Conservation (phyloP, 345 rosid genomes). For the Syzygium aqueum region DNA sequence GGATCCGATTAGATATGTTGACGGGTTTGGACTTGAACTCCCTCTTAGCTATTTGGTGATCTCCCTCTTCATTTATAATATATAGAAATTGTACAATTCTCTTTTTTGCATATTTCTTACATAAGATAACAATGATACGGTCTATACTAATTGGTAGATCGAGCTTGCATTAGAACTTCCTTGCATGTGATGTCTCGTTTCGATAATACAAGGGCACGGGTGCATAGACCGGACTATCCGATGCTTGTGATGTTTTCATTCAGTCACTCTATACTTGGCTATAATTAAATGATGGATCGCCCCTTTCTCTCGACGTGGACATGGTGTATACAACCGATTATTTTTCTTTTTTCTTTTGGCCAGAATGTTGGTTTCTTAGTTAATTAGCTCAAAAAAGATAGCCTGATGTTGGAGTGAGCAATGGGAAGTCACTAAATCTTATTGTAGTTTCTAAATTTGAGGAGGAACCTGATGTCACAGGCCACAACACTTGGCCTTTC, state of each 20-base stretch:
- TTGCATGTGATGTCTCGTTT: neutral
- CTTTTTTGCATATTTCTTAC: neutral
- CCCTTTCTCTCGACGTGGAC: neutral
- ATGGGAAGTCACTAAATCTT: neutral
- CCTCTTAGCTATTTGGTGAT: neutral
- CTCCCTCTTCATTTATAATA: neutral
- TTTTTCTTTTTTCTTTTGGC: neutral
- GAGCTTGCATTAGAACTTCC: neutral
- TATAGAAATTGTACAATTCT: neutral
- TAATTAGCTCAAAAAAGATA: neutral
- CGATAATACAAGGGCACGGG: neutral
- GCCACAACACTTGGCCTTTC: neutral
- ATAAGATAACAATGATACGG: neutral
- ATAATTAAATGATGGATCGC: neutral
- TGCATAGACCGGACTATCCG: neutral
- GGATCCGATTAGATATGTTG: neutral
- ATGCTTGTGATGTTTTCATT: neutral
- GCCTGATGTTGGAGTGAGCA: neutral
- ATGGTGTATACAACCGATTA: neutral
- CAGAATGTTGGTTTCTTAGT: neutral
- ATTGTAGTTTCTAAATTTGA: neutral
- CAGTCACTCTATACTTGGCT: neutral
- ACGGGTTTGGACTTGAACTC: rapidly evolving
- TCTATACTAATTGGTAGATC: neutral
- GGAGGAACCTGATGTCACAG: neutral